Evolutionary conservation across 23 red algal genomes (phyloP), one percentile per base, ranked within the genome.

Genomic region (Agarophyton chilense): DNA sequence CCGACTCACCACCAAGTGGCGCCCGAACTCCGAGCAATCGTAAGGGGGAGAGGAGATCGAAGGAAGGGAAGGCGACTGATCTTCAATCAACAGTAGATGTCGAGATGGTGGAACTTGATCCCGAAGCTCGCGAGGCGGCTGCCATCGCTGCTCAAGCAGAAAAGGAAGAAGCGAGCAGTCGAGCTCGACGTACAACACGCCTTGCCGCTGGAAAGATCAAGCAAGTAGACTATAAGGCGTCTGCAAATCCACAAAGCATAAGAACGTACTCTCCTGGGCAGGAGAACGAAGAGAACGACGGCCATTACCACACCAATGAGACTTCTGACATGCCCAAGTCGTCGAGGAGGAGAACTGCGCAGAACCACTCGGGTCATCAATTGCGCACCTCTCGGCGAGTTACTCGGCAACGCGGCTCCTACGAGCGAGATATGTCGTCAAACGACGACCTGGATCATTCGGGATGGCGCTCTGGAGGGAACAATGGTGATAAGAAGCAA

Each of bases 191-290:
- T 8, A 93, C 90, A 40, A 93, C 90, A 24, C 78, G 90, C 17
- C 79, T 93, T 41, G 90, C 90, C 64, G 73, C 90, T 38, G 90
- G 90, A 42, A 93, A 84, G 45, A 93, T 93, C n/a, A 93, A 93
- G 62, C 90, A 83, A 55, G 90, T 93, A 3, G 90, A 93, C 44
- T 93, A 93, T 70, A 93, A 93, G 35, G 88, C 77, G 42, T 64
- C 88, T 50, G 77, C 42, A 24, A 91, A 72, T 82, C 65, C 77
- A 3, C 63, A 72, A 33, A 62, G 64, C 61, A 43, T 49, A 73
- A 53, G 88, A 74, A 81, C 47, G 11, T 74, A 68, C 17, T 91
- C 88, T 39, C 88, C 76, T 1, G 76, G 64, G 19, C 60, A 75
- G 29, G 75, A 82, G 16, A 46, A 82, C 73, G 88, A 82, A 70